Evolutionary conservation across 2,329 filamentous ascomycete species (phyloP), one percentile per base, ranked within the genome.

Genomic region (Alternaria alternata): DNA sequence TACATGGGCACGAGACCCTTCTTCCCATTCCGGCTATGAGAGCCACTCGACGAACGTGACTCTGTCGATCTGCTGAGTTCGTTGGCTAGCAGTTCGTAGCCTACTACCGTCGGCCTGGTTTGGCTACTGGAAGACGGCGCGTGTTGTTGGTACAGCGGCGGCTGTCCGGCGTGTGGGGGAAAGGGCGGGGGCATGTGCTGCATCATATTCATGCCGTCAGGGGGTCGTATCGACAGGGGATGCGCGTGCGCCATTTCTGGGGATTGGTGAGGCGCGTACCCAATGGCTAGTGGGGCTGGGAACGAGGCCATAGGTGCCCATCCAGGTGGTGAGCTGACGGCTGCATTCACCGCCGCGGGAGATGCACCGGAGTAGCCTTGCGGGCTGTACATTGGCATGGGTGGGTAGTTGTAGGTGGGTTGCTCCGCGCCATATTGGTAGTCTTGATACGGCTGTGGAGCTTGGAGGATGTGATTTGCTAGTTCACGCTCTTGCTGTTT

Each of bases 1-100:
- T 96, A 97, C 59, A 96, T 85, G 1, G 92, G 92, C 8, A 71
- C 69, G 7, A 78, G 52, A 38, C 42, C 16, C 18, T 14, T 20
- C 1, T 16, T 36, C 20, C 28, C 28, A 30, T 11, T 30, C 0
- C 24, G 24, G 24, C 24, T 26, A 7, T 26, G 7, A 26, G 24
- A 26, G 24, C 24, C 24, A 26, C 24, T 26, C 24, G 24, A 26
- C 24, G 24, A 55, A 16, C 61, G 32, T 14, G 32, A 36, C 5
- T 9, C 9, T 9, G 36, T 7, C 7, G 36, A 9, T 36, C 5
- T 7, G 55, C 73, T 71, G 51, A 80, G 70, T 59, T 78, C 77
- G 43, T 72, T 66, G 12, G 78, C 78, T 28, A 80, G 64, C 34
- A 76, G 64, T 59, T 79, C 78, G 57, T 80, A 80, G 36, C 78